Conservation (phyloP, 148 eudicot species). For the Heliamphora exappendiculata region DNA sequence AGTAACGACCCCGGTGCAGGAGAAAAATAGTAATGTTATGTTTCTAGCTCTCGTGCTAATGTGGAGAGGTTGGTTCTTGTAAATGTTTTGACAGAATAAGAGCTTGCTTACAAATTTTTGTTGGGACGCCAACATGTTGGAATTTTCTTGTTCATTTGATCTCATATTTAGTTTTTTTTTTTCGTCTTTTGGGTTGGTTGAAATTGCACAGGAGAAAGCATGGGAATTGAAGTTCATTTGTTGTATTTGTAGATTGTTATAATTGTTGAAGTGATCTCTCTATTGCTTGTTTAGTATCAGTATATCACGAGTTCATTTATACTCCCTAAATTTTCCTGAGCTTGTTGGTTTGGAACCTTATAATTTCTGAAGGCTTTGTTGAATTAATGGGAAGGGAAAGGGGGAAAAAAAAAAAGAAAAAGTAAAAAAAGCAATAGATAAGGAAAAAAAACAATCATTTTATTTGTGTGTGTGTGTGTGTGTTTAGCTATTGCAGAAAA, state of each 20-base stretch:
- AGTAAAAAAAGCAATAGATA: no score
- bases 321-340: neutral
- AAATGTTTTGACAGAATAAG: slow-evolving; percentile 28
- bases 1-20: neutral
- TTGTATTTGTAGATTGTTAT: neutral
- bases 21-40: neutral
- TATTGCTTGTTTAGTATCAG: neutral
- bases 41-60: slow-evolving; percentile 5
- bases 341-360: neutral
- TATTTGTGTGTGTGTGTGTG: no score
- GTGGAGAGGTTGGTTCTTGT: slow-evolving; percentile 17
- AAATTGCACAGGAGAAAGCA: no score
- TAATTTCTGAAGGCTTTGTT: neutral
- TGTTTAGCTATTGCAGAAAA: no score
- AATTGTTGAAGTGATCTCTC: neutral
- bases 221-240: no score
- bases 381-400: no score
- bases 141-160: slow-evolving; percentile 12
- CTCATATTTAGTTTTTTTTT: neutral
- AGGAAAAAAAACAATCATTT: no score
- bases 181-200: no score
- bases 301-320: neutral
- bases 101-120: slow-evolving; percentile 12
- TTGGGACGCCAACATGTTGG: slow-evolving; percentile 5
- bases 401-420: no score